A percentile compares a stretch with the other conserved stretches of the same genome.
Evolutionary conservation across 2,329 filamentous ascomycete species (phyloP).

Genomic region (Chrysoporthe deuterocubensis): DNA sequence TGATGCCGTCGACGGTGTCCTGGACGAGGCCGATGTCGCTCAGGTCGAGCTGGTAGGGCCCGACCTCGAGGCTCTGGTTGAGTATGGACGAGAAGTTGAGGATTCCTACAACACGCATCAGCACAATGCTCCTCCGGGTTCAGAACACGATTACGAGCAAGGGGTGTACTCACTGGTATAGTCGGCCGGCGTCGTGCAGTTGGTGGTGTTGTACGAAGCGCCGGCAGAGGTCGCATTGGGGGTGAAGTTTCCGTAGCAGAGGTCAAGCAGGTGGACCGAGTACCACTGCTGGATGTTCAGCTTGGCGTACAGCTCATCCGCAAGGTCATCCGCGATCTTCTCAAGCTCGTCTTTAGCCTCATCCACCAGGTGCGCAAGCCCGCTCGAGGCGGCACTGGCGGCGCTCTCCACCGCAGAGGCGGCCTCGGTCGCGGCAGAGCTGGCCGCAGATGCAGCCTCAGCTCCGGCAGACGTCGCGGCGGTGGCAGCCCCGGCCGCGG

Average conservation of each 20-base stretch:
- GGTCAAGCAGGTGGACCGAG: conserved; percentile 37
- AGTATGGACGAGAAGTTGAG: conserved; percentile 31
- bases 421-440: conserved; percentile 19
- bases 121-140: not conserved
- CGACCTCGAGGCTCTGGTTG: conserved; percentile 30
- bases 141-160: too few species aligned
- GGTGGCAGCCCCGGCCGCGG: conserved; percentile 10
- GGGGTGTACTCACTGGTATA: conserved; percentile 7
- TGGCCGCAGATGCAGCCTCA: conserved; percentile 18
- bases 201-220: conserved; percentile 33
- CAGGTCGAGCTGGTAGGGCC: conserved; percentile 30
- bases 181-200: conserved; percentile 34
- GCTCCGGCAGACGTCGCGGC: conserved; percentile 11
- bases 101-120: conserved; percentile 4
- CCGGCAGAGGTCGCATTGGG: conserved; percentile 33
- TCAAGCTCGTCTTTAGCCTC: conserved; percentile 32
- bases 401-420: conserved; percentile 20
- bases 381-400: conserved; percentile 25
- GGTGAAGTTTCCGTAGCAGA: conserved; percentile 38
- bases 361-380: conserved; percentile 12
- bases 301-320: conserved; percentile 33
- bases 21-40: conserved; percentile 30
- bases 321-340: conserved; percentile 31
- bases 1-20: conserved; percentile 27
- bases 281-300: conserved; percentile 41